phyloP scores from a whole-genome alignment of 164 flowering plant species.

The Nymphaea colorata region DNA sequence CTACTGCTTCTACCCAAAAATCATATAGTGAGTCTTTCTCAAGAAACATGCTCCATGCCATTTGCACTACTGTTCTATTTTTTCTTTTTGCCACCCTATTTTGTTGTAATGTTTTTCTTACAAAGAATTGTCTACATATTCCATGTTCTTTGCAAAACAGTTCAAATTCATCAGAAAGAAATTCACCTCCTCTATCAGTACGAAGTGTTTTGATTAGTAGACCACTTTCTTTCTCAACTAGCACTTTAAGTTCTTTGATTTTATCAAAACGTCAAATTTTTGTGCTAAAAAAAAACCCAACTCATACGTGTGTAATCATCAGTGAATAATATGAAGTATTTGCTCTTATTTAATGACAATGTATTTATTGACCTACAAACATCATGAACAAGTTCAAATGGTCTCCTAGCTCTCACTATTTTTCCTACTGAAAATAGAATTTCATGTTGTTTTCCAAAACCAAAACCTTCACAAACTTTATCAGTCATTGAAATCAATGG shows the following conservation, averaged over 20 bases:
- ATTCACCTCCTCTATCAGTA: neutral
- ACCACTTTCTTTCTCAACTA: neutral
- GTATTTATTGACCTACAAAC: neutral
- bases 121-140: no score
- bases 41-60: neutral
- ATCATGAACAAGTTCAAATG: neutral
- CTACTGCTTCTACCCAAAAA: constrained; percentile 6
- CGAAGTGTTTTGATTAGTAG: no score
- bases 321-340: no score
- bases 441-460: neutral
- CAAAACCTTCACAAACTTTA: neutral
- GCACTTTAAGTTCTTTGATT: neutral
- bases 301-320: neutral
- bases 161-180: no score
- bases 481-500: no score
- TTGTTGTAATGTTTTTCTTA: neutral
- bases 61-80: neutral
- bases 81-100: neutral
- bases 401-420: neutral
- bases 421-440: no score
- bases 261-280: neutral
- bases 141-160: neutral
- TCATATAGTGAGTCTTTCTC: neutral
- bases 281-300: neutral
- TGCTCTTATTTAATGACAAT: no score